phyloP scores from a whole-genome alignment of 768 basidiomycete genomes.

The Lactarius sp. region DNA sequence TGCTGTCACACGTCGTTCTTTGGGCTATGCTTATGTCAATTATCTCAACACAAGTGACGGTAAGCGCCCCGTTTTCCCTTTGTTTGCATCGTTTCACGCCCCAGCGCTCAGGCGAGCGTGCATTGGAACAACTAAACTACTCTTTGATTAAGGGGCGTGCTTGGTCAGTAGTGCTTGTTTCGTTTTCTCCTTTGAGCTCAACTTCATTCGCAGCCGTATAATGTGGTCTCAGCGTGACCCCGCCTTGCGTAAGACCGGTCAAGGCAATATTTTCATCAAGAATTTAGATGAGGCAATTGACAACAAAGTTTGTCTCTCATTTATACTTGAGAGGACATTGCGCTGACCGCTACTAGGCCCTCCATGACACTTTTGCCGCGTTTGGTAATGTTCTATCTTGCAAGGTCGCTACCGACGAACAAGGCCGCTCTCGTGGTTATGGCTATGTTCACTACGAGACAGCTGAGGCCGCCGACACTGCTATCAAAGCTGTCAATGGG shows the following conservation, averaged over 20 bases:
- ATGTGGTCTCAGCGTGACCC: slow-evolving; percentile 99
- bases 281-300: slow-evolving; percentile 96
- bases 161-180: slow-evolving; percentile 53
- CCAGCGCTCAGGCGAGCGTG: slow-evolving; percentile 73
- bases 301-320: slow-evolving; percentile 66
- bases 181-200: slow-evolving; percentile 1
- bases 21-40: slow-evolving; percentile 99
- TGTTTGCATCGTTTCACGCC: slow-evolving; percentile 18
- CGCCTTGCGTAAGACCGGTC: slow-evolving; percentile 96
- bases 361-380: slow-evolving; percentile 98
- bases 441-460: slow-evolving; percentile 99
- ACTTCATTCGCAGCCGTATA: slow-evolving; percentile 69
- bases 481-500: slow-evolving; percentile 98
- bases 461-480: slow-evolving; percentile 89
- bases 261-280: slow-evolving; percentile 99
- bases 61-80: slow-evolving; percentile 34
- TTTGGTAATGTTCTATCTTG: slow-evolving; percentile 98
- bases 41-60: slow-evolving; percentile 95
- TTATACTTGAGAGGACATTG: not conserved
- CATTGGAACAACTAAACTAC: slow-evolving; percentile 98
- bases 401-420: slow-evolving; percentile 97
- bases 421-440: slow-evolving; percentile 93
- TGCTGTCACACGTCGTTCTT: slow-evolving; percentile 98
- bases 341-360: slow-evolving; percentile 53
- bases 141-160: slow-evolving; percentile 97